Base-by-base conservation (phyloP, 2,329 filamentous ascomycete genomes). In the Diatrype stigma region DNA sequence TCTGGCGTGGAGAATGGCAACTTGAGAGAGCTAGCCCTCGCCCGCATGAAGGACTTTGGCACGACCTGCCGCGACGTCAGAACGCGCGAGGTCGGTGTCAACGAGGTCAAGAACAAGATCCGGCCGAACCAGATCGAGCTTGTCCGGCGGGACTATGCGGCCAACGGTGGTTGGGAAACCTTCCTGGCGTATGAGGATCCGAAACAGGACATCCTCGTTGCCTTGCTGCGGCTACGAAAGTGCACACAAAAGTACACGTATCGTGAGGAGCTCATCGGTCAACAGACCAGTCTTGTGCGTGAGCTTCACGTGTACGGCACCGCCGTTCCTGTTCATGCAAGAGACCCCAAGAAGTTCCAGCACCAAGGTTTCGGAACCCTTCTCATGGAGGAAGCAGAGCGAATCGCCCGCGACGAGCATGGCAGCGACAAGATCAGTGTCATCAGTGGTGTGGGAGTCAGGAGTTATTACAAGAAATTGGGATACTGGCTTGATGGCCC, bases 21-120 rank as follows among this genome's bases (percentile, higher is more conserved):
- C 67, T 75, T 99, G 37, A 85, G 94, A 55, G 94, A 99, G 70
- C 76, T 99, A 46, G 93, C 94, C 0, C 76, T 99, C 50, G 91
- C 92, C n/a, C 81, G 94, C 21, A 99, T 99, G 95, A 96, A 96
- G 71, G 94, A 99, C 68, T 97, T 99, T 61, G 95, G 95, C 46
- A 99, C 94, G 0, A 90, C 90, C 1, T 99, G 95, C 67, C 90
- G 95, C 57, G 94, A 99, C 63, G 94, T 99, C 22, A 86, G 94
- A 14, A 99, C 94, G 2, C 85, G 94, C 53, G 94, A 99, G 73
- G 94, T 99, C 22, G 94, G 94, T 52, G 92, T 99, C 72, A 99
- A 99, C 69, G 94, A 99, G 73, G 93, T 99, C 58, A 99, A 99
- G 76, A 86, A 99, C 77, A 97, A 97, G 76, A 96, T 99, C 60